Percentiles rank a stretch among this genome's conserved stretches.
These are phyloP conservation scores for Wickerhamiella australiensis DNA, from an alignment of 805 yeast genomes.

Conservation along the genomic window DNA sequence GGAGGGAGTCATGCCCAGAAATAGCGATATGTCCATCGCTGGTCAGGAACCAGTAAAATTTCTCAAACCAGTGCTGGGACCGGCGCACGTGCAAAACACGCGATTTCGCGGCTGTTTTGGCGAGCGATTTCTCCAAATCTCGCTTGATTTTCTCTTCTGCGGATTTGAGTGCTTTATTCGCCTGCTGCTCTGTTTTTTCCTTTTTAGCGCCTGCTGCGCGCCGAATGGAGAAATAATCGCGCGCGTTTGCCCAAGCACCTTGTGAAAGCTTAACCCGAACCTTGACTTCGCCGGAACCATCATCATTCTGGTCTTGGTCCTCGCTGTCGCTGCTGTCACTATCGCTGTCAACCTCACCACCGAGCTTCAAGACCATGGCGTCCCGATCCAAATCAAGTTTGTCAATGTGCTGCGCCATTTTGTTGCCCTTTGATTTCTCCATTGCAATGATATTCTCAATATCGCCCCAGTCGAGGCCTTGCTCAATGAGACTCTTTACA, in stretches of 20 bases:
- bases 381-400: slow-evolving; percentile 60
- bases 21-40: slow-evolving; percentile 77
- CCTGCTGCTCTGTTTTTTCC: slow-evolving; percentile 63
- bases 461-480: slow-evolving; percentile 89
- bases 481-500: slow-evolving; percentile 55
- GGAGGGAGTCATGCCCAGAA: slow-evolving; percentile 74
- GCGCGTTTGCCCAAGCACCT: slow-evolving; percentile 82
- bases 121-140: slow-evolving; percentile 51
- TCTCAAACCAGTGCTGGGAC: slow-evolving; percentile 81
- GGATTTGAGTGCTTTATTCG: slow-evolving; percentile 64
- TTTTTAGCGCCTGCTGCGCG: slow-evolving; percentile 68
- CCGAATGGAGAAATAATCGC: slow-evolving; percentile 65
- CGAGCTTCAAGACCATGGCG: slow-evolving; percentile 47
- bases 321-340: slow-evolving; percentile 25
- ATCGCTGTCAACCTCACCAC: slow-evolving; percentile 34
- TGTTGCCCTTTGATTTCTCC: slow-evolving; percentile 56
- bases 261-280: slow-evolving; percentile 55
- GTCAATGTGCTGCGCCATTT: slow-evolving; percentile 48
- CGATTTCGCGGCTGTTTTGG: slow-evolving; percentile 40
- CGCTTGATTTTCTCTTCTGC: slow-evolving; percentile 66
- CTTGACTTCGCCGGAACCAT: slow-evolving; percentile 15
- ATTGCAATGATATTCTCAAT: slow-evolving; percentile 62
- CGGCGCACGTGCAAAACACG: slow-evolving; percentile 44
- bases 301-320: slow-evolving; percentile 31
- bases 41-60: slow-evolving; percentile 87